phyloP scores from a whole-genome alignment of 2,329 filamentous ascomycete species.

The Calonectria hongkongensis region DNA sequence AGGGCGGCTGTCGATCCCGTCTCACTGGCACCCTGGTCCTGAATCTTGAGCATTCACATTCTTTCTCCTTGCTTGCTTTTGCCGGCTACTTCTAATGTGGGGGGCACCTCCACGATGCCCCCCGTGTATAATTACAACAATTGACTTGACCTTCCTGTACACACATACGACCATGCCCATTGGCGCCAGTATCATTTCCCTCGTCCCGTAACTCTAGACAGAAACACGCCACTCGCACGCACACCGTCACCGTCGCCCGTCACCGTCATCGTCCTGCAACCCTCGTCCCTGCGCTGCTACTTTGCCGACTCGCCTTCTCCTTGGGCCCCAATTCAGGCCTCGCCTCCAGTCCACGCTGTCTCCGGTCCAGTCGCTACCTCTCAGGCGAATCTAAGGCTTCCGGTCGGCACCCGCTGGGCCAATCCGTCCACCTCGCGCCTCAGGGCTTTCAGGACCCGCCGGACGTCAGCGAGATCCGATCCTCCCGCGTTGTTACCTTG shows the following conservation, averaged over 20 bases:
- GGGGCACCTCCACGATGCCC: slow-evolving; percentile 41
- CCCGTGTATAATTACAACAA: slow-evolving; percentile 54
- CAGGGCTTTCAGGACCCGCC: slow-evolving; percentile 64
- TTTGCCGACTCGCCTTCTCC: neutral
- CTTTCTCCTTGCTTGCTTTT: slow-evolving; percentile 19
- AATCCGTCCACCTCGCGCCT: slow-evolving; percentile 67
- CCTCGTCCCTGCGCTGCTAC: neutral
- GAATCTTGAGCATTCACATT: slow-evolving; percentile 27
- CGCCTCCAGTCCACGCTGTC: neutral
- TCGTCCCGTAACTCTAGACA: slow-evolving; percentile 48
- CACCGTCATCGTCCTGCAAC: too few species aligned
- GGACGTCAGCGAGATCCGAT: slow-evolving; percentile 65
- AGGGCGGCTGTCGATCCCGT: slow-evolving; percentile 6
- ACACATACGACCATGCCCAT: slow-evolving; percentile 52
- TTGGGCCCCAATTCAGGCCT: slow-evolving; percentile 7
- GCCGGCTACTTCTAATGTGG: slow-evolving; percentile 42
- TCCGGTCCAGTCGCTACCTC: slow-evolving; percentile 7
- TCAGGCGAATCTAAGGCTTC: slow-evolving; percentile 68
- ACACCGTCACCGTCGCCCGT: too few species aligned
- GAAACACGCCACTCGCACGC: slow-evolving; percentile 45
- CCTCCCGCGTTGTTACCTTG: slow-evolving; percentile 67
- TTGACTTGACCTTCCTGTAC: slow-evolving; percentile 50
- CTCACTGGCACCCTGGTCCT: neutral
- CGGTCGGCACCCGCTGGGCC: slow-evolving; percentile 64
- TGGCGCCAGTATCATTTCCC: slow-evolving; percentile 56